Base-by-base conservation (phyloP, 129 eudicot species). In the Arctium minus region DNA sequence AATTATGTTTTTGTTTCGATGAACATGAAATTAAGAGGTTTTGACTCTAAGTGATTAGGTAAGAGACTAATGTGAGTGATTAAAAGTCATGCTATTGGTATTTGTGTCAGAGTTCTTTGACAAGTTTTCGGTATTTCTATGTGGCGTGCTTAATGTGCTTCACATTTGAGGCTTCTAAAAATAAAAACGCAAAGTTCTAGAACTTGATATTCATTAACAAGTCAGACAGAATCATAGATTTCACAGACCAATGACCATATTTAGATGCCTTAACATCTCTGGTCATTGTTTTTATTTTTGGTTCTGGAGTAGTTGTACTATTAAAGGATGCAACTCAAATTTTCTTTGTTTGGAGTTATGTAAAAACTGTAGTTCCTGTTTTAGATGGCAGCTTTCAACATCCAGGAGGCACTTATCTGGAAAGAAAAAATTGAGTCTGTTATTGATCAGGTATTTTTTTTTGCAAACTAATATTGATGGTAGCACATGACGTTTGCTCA, bases 361-460 rank as follows among this genome's bases (percentile, higher is more conserved):
- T 82, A 65, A 76, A 82, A 48, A 76, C 36, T 76, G 62, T 70
- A 13, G 56, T 78, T 83, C 77, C 38, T 81, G 85, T 88, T 86
- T 80, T 85, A 96, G 99, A 91, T 96, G 99, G 99, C 99, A 77
- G 99, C 99, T 85, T 96, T 93, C 76, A 96, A 96, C 94, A 96
- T 96, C 80, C 99, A 96, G 90, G 99, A 96, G 87, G 99, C 99
- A 74, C 87, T 96, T 38, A 86, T 93, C 73, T 96, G 99, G 99
- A 96, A 93, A 92, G 99, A 93, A 78, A 96, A 96, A 91, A 93
- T 96, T 37, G 99, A 96, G 88, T 94, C 93, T 78, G 98, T 96
- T 75, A 96, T 96, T 84, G 99, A 96, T 83, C 99, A 90, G 97
- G 98, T 96, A 84, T 35, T 40, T 76, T 77, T 70, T 83, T 71